Evolutionary conservation across 1,284 basidiomycete species (phyloP), one percentile per base, ranked within the genome.

Genomic region (Stygiomarasmius scandens): DNA sequence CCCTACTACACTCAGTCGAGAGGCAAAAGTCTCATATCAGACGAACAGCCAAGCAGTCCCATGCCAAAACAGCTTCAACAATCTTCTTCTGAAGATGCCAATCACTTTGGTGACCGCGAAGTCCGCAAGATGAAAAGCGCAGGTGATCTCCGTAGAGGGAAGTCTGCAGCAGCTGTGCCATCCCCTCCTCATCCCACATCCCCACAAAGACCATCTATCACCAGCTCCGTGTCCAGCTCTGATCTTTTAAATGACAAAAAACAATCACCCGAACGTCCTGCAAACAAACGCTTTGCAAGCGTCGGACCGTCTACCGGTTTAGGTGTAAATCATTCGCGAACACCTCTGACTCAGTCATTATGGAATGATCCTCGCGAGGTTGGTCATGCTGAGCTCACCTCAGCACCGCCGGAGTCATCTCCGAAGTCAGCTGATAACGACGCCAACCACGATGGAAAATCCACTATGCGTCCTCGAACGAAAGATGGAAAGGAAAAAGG

Each of bases 71-170:
- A 22, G 51, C 48, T 23, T 53, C 54, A 11, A 46, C 45, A 53
- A 27, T 32, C 20, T 45, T 49, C 6, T 38, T 56, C 50, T 24
- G 75, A 80, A 49, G 70, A 78, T 51, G 69, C 75, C 12, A 72
- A 72, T 48, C 72, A 76, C 51, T 72, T 71, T 58, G 72, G 74
- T n/a, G 83, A 85, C 58, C 82, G 74, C 52, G 88, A 92, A 66
- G 66, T 92, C 45, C 84, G 90, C 56, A 87, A 85, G 69, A 94
- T 95, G 92, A 91, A 92, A 71, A 93, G 90, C 67, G 92, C 92
- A 11, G 92, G 91, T 25, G 89, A 92, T 65, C 74, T 94, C 36
- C 82, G 86, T 51, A 78, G 83, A 58, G 79, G 77, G 38, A 73
- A 73, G 66, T 59, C 66, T 43, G 55, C 64, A 49, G 56, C 66